Evolutionary conservation across 805 yeast genomes (phyloP), one percentile per base, ranked within the genome.

Genomic region (Candida dendrica): DNA sequence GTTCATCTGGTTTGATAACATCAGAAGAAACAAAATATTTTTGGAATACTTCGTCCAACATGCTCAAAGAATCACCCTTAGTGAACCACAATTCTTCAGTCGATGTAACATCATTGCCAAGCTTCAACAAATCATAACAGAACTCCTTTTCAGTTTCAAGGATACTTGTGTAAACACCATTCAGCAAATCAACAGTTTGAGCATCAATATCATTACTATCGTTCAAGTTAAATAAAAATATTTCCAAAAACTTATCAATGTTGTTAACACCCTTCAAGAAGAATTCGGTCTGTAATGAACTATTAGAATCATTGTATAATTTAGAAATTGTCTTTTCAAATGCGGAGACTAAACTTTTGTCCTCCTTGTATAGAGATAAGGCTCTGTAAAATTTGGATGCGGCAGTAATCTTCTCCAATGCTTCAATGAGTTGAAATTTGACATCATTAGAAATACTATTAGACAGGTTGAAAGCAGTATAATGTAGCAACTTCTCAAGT

Each of bases 61-160:
- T 44, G 7, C 65, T 40, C 17, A 74, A 49, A 33, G 68, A 52
- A 16, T 65, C 64, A 19, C 73, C 56, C 20, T 66, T 68, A 22
- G 71, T 67, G 31, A 75, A 63, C 84, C 84, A 78, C 11, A 71
- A 69, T 34, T 64, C 61, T 5, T 50, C 47, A 1, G 48, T 34
- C 9, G 62, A 60, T 3, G 53, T 40, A 34, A 60, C 64, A 3
- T 51, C 34, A 14, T 60, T 56, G 19, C 55, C 59, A 20, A 66
- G 44, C 7, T 64, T 48, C 43, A 69, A 68, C 4, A 55, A 42
- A 4, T 58, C 59, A 43, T 57, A 64, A 41, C 69, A 58, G 36
- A 58, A 45, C 4, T 41, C 22, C 41, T 61, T 59, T 50, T 77
- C 83, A 41, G 68, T 66, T 11, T 59, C 59, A 27, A 66, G 55